A percentile compares a stretch with the other conserved stretches of the same genome.
Conservation (phyloP, 805 yeast species). For the Wickerhamiella cacticola region DNA sequence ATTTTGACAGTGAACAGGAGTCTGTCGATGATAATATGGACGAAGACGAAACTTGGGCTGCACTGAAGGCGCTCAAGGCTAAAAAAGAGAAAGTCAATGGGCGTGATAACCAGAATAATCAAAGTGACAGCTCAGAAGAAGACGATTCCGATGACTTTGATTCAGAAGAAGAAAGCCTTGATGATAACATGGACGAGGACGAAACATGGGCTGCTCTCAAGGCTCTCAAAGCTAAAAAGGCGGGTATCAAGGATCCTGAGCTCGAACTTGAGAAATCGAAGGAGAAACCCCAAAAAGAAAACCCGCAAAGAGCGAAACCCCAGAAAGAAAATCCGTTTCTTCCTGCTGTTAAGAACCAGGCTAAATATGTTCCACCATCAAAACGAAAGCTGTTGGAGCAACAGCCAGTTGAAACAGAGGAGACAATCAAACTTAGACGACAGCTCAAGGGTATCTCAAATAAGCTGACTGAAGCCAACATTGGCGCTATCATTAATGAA, state of each 20-base stretch:
- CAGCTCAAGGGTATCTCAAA: slow-evolving; percentile 74
- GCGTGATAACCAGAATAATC: background rate
- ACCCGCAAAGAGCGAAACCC: slow-evolving; percentile 21
- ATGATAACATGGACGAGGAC: slow-evolving; percentile 18
- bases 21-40: slow-evolving; percentile 15
- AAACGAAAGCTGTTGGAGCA: slow-evolving; percentile 41
- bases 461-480: slow-evolving; percentile 78
- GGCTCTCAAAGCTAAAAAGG: slow-evolving; percentile 19
- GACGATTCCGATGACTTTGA: slow-evolving; percentile 16
- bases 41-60: slow-evolving; percentile 19
- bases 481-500: slow-evolving; percentile 56
- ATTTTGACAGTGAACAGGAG: slow-evolving; percentile 13
- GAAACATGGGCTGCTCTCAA: slow-evolving; percentile 23
- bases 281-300: slow-evolving; percentile 14
- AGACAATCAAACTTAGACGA: slow-evolving; percentile 40
- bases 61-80: slow-evolving; percentile 22
- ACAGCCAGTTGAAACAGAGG: slow-evolving; percentile 35
- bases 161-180: slow-evolving; percentile 11
- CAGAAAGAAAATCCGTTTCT: slow-evolving; percentile 63
- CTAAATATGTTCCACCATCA: slow-evolving; percentile 77
- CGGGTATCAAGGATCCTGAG: background rate
- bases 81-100: slow-evolving; percentile 6
- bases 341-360: slow-evolving; percentile 17
- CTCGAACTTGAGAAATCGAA: slow-evolving; percentile 5
- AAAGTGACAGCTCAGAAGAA: background rate